Conservation (phyloP, 2,329 filamentous ascomycete genomes). For the Talaromyces sp. region DNA sequence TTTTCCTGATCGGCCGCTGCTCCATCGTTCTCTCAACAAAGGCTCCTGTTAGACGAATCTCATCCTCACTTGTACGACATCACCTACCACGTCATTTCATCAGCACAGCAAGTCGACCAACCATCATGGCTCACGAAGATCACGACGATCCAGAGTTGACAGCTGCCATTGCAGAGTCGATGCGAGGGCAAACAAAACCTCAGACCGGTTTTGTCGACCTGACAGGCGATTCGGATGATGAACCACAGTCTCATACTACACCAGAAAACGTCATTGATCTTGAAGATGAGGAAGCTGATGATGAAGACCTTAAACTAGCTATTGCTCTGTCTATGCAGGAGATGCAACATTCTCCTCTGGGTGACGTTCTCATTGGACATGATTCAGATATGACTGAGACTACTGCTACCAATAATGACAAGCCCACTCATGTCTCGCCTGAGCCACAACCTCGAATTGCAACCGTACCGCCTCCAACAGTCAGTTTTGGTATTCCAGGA, state of each 20-base stretch:
- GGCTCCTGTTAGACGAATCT: neutral
- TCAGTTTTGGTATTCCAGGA: constrained; percentile 43
- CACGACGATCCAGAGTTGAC: neutral
- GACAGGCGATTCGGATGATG: constrained; percentile 31
- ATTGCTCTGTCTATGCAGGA: constrained; percentile 34
- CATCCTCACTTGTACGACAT: neutral
- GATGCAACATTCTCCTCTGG: constrained; percentile 1
- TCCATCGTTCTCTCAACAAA: neutral
- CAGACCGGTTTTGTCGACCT: constrained; percentile 30
- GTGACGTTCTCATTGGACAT: neutral
- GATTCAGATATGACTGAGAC: neutral
- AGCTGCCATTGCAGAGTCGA: constrained; percentile 2
- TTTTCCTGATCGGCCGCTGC: neutral
- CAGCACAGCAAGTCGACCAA: neutral
- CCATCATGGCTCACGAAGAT: constrained; percentile 1
- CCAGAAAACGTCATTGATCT: constrained; percentile 23
- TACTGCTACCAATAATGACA: neutral
- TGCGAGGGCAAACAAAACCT: neutral
- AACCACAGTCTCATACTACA: constrained; percentile 28
- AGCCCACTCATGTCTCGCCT: neutral
- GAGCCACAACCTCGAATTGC: neutral
- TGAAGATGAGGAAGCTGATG: constrained; percentile 27
- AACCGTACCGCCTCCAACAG: neutral
- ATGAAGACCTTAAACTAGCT: constrained; percentile 37
- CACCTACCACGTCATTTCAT: neutral